A percentile compares a stretch with the other conserved stretches of the same genome.
phyloP scores from a whole-genome alignment of 2,329 filamentous ascomycete genomes.

The Fusarium annulatum region DNA sequence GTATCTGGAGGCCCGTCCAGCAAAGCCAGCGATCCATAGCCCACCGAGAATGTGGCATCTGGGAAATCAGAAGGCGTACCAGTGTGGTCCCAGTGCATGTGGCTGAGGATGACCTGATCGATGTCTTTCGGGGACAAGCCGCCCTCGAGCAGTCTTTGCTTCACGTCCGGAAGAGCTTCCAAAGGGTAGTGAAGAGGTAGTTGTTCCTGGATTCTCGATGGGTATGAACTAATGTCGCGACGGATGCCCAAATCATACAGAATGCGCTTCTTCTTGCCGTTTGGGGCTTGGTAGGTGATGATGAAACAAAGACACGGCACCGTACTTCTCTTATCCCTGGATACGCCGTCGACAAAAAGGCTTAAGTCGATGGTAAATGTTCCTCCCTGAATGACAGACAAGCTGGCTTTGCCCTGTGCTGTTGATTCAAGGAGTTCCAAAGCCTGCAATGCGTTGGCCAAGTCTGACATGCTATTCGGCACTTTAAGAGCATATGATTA shows the following conservation, averaged over 20 bases:
- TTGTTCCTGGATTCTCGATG: background rate
- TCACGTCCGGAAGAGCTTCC: background rate
- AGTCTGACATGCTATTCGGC: background rate
- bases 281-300: background rate
- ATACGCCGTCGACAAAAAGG: background rate
- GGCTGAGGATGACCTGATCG: background rate
- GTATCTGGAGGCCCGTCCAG: background rate
- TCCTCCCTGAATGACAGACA: background rate
- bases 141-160: background rate
- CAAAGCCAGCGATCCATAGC: background rate
- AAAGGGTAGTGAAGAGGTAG: background rate
- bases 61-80: background rate
- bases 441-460: background rate
- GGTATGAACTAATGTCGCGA: background rate
- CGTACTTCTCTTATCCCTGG: background rate
- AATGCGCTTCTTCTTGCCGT: background rate
- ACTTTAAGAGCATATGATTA: background rate
- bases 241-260: background rate
- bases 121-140: background rate
- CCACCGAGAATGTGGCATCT: background rate
- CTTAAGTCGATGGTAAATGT: background rate
- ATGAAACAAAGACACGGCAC: background rate
- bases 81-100: background rate
- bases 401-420: background rate
- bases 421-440: background rate